Evolutionary conservation across 1,139 yeast genomes (phyloP).

Genomic region (Diutina siamensis): DNA sequence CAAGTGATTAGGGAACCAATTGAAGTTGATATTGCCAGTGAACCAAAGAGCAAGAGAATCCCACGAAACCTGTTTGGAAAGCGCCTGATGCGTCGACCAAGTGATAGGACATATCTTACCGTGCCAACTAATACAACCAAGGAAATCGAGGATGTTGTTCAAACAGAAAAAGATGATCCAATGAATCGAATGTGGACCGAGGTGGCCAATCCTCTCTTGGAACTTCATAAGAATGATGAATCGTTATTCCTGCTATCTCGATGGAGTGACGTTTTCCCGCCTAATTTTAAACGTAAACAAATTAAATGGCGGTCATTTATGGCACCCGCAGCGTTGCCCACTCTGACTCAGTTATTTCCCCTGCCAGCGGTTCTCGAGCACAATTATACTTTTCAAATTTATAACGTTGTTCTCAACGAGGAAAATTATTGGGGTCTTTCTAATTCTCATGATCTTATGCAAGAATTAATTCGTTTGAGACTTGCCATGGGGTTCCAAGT

Average conservation of each 20-base stretch:
- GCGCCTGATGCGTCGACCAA: neutral
- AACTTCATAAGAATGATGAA: slow-evolving; percentile 30
- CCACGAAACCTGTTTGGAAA: neutral
- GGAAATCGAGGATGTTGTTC: neutral
- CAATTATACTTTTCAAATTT: slow-evolving; percentile 49
- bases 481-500: slow-evolving; percentile 84
- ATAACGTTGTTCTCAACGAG: slow-evolving; percentile 48
- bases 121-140: neutral
- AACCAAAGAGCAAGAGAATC: neutral
- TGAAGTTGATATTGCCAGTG: too few species aligned
- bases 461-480: slow-evolving; percentile 81
- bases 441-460: slow-evolving; percentile 53
- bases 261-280: slow-evolving; percentile 87
- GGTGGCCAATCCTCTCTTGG: slow-evolving; percentile 58
- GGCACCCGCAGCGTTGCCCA: slow-evolving; percentile 88
- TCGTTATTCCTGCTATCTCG: slow-evolving; percentile 28
- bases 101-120: neutral
- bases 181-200: slow-evolving; percentile 43
- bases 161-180: neutral
- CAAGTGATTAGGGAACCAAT: too few species aligned
- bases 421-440: slow-evolving; percentile 40
- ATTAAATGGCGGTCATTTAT: slow-evolving; percentile 90
- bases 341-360: slow-evolving; percentile 71
- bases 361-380: slow-evolving; percentile 46
- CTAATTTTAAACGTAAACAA: slow-evolving; percentile 46